Percentiles rank a stretch among this genome's conserved stretches.
These are phyloP conservation scores for Globisporangium cystogenes DNA, from an alignment of 352 stramenopile genomes.

Conservation along the genomic window DNA sequence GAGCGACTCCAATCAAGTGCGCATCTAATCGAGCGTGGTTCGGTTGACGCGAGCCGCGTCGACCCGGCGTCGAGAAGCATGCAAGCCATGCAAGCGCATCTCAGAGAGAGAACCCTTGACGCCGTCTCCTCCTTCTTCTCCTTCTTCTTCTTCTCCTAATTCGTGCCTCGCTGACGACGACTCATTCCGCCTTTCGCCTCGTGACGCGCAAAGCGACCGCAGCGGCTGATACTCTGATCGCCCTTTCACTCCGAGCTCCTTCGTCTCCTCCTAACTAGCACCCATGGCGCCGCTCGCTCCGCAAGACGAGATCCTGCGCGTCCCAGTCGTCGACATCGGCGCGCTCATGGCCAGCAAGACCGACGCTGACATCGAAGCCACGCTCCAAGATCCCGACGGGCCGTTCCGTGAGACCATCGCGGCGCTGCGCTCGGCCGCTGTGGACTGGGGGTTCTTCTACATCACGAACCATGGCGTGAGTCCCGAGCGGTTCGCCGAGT, in stretches of 20 bases:
- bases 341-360: constrained; percentile 31
- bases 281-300: too few relatives aligned
- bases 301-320: constrained; percentile 7
- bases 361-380: constrained; percentile 29
- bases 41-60: too few relatives aligned
- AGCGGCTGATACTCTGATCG: too few relatives aligned
- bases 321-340: constrained; percentile 46
- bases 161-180: neutral
- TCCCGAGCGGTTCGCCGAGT: constrained; percentile 44
- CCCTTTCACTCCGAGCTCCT: too few relatives aligned
- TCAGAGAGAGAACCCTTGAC: too few relatives aligned
- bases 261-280: too few relatives aligned
- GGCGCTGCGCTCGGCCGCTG: constrained; percentile 44
- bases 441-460: constrained; percentile 92
- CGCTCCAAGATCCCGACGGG: constrained; percentile 11
- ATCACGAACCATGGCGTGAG: constrained; percentile 80
- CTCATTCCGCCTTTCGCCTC: neutral
- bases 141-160: neutral
- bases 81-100: too few relatives aligned
- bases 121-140: too few relatives aligned
- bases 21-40: too few relatives aligned
- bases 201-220: neutral
- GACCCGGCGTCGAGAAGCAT: too few relatives aligned
- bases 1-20: too few relatives aligned
- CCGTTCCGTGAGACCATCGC: constrained; percentile 31